These are phyloP conservation scores for Tetradesmus obliquus DNA, from an alignment of 139 green algal species.

Conservation along the genomic window DNA sequence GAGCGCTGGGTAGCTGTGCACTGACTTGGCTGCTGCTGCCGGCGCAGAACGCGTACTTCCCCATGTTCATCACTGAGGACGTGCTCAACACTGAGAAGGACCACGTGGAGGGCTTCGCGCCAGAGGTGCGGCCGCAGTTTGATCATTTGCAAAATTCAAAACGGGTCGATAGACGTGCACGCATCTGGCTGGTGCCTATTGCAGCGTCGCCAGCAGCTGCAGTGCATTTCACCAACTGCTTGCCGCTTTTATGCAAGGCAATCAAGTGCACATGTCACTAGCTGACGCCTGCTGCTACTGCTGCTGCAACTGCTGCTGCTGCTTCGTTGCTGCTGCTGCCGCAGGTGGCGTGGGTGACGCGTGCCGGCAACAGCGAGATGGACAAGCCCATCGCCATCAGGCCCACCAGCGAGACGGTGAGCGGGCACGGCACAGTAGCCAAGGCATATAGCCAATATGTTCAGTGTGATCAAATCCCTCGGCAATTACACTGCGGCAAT, in stretches of 20 bases:
- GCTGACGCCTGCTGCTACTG: neutral
- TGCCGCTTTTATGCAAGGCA: neutral
- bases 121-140: constrained; percentile 60
- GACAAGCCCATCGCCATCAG: constrained; percentile 98
- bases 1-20: too few species aligned
- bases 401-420: constrained; percentile 95
- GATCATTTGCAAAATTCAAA: constrained; percentile 55
- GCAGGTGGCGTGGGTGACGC: constrained; percentile 66
- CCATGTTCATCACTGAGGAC: constrained; percentile 98
- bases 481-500: constrained; percentile 72
- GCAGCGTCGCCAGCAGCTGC: neutral
- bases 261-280: too few species aligned
- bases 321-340: neutral
- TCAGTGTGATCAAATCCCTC: neutral
- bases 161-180: neutral
- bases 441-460: neutral
- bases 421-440: neutral
- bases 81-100: constrained; percentile 98
- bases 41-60: constrained; percentile 98
- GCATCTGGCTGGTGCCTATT: neutral
- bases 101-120: constrained; percentile 92
- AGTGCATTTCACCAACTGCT: neutral
- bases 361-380: constrained; percentile 87
- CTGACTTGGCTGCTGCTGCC: too few species aligned
- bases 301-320: neutral